Base-by-base conservation (phyloP, 2,329 filamentous ascomycete genomes). In the Pestalotiopsis sp. region DNA sequence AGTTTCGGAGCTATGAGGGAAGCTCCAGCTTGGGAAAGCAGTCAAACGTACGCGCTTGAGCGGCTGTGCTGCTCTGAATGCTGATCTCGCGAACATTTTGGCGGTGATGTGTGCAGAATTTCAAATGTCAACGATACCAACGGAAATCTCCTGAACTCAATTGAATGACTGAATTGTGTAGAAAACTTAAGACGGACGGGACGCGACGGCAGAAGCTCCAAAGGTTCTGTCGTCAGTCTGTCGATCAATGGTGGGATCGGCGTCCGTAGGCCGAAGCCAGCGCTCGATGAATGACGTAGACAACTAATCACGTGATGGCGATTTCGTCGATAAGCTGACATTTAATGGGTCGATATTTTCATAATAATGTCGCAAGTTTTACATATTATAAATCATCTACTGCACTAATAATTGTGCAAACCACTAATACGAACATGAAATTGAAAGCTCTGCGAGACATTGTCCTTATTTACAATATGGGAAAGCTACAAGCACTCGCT, bases 11-110 rank as follows among this genome's bases (percentile, higher is more conserved):
- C 70, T 68, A 66, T 68, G 60, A 67, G 31, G 67, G 68, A 40
- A 52, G 56, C 70, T 66, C 65, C 65, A 64, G 45, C 61, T 58
- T 4, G 70, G 59, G 58, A 36, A 27, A 60, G 25, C 52, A 38
- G 1, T 36, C 11, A 12, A 40, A 79, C 85, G 78, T 81, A 90
- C 88, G 78, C 85, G 85, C 77, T 83, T 86, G 71, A 89, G 75
- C 71, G 87, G 87, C 78, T 87, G 85, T 61, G 84, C 84, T 71
- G 83, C 83, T 76, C 86, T 83, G 75, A 89, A 83, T 70, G 83
- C 79, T 73, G 86, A 83, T 82, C 87, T 84, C 70, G 87, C 83
- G 73, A 90, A 88, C 88, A 90, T 90, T 75, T 86, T 76, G 52
- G 13, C 36, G 58, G 27, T 49, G 66, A n/a, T 38, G 38, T 41